phyloP scores from a whole-genome alignment of 75 land plant species.

The Selaginella tamariscina region DNA sequence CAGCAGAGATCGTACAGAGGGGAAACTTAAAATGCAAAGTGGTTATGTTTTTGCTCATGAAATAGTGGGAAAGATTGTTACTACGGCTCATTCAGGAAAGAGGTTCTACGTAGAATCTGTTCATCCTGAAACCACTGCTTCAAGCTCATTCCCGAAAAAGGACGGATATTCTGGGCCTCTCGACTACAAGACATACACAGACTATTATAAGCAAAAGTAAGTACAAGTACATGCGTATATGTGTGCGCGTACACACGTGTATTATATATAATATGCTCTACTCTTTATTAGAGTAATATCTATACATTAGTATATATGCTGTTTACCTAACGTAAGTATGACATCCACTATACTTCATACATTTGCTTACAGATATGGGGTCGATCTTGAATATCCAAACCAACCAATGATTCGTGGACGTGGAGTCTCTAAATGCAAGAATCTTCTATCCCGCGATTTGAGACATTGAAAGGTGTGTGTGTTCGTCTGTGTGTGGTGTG shows the following conservation, averaged over 20 bases:
- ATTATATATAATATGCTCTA: too few species aligned
- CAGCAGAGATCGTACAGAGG: too few species aligned
- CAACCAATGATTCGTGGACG: slow-evolving; percentile 93
- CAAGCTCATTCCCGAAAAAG: slow-evolving; percentile 89
- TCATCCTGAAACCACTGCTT: slow-evolving; percentile 70
- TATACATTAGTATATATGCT: too few species aligned
- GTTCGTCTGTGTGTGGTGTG: too few species aligned
- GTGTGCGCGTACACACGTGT: too few species aligned
- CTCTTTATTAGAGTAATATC: too few species aligned
- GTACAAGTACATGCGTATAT: too few species aligned
- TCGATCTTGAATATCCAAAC: slow-evolving; percentile 63
- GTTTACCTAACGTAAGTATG: too few species aligned
- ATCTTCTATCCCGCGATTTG: slow-evolving; percentile 97
- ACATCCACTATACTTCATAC: too few species aligned
- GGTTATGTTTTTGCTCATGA: slow-evolving; percentile 35
- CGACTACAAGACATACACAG: slow-evolving; percentile 96
- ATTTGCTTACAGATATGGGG: slow-evolving; percentile 61
- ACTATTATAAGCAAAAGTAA: slow-evolving; percentile 94
- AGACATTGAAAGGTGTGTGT: slow-evolving; percentile 62
- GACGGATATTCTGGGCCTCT: slow-evolving; percentile 96
- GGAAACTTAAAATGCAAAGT: slow-evolving; percentile 73
- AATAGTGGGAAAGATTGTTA: slow-evolving; percentile 73
- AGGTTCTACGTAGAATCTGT: slow-evolving; percentile 95
- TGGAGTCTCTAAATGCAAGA: slow-evolving; percentile 98
- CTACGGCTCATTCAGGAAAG: slow-evolving; percentile 98